These are phyloP conservation scores for Hypoxylon lenormandii DNA, from an alignment of 495 filamentous ascomycete genomes.

Conservation along the genomic window DNA sequence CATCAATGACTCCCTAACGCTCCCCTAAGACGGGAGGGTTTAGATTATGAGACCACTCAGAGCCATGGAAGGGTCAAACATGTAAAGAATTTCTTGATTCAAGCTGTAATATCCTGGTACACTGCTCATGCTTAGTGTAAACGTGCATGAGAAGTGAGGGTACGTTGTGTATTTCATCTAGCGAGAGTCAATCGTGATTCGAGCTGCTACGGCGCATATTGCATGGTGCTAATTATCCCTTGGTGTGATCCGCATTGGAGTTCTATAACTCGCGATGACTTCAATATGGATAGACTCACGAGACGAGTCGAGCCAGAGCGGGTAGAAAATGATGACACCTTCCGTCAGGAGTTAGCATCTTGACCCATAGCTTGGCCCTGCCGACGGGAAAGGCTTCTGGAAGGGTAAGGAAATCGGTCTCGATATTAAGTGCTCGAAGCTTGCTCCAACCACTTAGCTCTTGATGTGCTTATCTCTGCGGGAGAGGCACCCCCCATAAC, in stretches of 20 bases:
- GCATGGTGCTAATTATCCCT: background rate
- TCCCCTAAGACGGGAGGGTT: background rate
- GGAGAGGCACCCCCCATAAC: background rate
- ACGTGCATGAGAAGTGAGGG: constrained; percentile 10
- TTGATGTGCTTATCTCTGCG: constrained; percentile 9
- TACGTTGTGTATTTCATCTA: constrained; percentile 11
- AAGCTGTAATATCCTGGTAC: background rate
- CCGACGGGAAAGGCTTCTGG: constrained; percentile 6
- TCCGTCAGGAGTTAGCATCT: constrained; percentile 39
- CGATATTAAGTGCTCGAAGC: background rate
- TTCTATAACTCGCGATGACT: constrained; percentile 12
- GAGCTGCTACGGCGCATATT: constrained; percentile 3
- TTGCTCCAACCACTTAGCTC: constrained; percentile 1
- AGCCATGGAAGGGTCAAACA: background rate
- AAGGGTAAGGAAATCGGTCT: constrained; percentile 1
- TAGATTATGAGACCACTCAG: background rate
- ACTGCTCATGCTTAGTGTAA: constrained; percentile 36
- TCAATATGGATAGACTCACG: constrained; percentile 4
- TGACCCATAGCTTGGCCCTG: constrained; percentile 25
- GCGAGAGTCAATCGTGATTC: constrained; percentile 8
- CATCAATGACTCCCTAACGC: background rate
- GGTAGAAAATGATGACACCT: constrained; percentile 31
- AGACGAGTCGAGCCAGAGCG: background rate
- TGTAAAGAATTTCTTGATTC: constrained; percentile 5
- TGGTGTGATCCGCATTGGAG: constrained; percentile 8